These are phyloP conservation scores for Ceratocystis ficicola DNA, from an alignment of 2,329 filamentous ascomycete genomes.

Conservation along the genomic window DNA sequence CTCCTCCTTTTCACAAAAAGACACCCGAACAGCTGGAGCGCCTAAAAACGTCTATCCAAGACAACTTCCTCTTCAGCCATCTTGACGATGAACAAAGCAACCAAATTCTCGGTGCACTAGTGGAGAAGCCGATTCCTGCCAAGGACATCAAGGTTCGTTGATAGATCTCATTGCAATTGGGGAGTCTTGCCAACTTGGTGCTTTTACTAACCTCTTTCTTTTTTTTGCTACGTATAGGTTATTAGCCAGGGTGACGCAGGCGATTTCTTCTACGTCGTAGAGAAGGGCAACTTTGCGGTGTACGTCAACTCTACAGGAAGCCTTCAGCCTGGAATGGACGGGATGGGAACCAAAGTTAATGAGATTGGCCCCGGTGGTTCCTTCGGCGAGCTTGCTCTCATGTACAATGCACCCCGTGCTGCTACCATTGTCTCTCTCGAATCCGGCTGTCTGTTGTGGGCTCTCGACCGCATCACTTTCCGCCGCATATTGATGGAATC, in stretches of 20 bases:
- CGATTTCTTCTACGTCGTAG: slow-evolving; percentile 96
- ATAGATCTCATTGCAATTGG: neutral
- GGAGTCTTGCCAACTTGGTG: neutral
- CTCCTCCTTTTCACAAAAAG: slow-evolving; percentile 75
- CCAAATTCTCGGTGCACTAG: slow-evolving; percentile 77
- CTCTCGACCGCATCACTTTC: slow-evolving; percentile 89
- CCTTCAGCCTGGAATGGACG: slow-evolving; percentile 66
- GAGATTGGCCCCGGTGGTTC: slow-evolving; percentile 78
- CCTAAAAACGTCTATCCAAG: slow-evolving; percentile 66
- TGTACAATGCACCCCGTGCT: slow-evolving; percentile 96
- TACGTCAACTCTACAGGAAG: slow-evolving; percentile 71
- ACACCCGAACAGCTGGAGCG: slow-evolving; percentile 66
- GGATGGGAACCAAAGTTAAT: slow-evolving; percentile 71
- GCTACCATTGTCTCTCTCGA: slow-evolving; percentile 84
- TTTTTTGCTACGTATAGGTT: slow-evolving; percentile 43
- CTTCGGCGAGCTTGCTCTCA: slow-evolving; percentile 90
- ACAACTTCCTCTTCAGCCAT: slow-evolving; percentile 89
- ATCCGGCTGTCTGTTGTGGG: slow-evolving; percentile 72
- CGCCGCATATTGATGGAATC: slow-evolving; percentile 97
- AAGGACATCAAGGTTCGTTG: slow-evolving; percentile 59
- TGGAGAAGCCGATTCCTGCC: slow-evolving; percentile 90
- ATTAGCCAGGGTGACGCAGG: slow-evolving; percentile 92
- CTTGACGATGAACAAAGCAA: slow-evolving; percentile 84
- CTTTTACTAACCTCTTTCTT: too few relatives aligned
- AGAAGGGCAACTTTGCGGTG: slow-evolving; percentile 80